These are phyloP conservation scores for Aspergillus quadrilineatus DNA, from an alignment of 2,329 filamentous ascomycete species.

Conservation along the genomic window DNA sequence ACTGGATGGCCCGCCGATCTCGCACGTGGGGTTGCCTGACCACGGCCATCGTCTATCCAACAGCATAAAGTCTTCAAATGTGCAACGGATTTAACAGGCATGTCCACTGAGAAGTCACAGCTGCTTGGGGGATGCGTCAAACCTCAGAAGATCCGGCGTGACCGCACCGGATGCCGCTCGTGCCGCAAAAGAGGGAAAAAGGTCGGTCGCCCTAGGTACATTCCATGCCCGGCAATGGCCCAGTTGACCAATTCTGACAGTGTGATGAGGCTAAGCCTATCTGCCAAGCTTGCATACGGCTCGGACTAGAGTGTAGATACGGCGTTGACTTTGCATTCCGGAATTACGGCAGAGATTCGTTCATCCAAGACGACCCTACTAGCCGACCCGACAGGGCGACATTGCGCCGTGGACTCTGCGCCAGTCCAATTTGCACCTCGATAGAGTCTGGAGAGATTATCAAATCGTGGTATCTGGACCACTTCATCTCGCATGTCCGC, in stretches of 20 bases:
- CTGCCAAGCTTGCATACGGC: slow-evolving; percentile 15
- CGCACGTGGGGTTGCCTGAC: not conserved
- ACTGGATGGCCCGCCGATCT: not conserved
- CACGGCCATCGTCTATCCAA: not conserved
- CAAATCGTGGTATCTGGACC: not conserved
- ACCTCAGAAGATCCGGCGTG: not conserved
- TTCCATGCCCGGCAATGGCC: no score
- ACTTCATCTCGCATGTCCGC: not conserved
- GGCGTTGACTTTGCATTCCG: slow-evolving; percentile 15
- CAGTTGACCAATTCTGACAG: not conserved
- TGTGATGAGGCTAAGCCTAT: slow-evolving; percentile 18
- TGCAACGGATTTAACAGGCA: not conserved
- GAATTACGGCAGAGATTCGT: not conserved
- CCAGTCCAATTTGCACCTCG: not conserved
- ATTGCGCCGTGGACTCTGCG: not conserved
- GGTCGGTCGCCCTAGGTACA: slow-evolving; percentile 2
- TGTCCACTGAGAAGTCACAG: no score
- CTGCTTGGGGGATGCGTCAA: not conserved
- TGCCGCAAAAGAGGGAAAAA: slow-evolving; percentile 18
- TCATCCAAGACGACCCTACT: no score
- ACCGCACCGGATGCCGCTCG: slow-evolving; percentile 16
- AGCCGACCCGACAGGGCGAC: no score
- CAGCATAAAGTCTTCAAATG: not conserved
- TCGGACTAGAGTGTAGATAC: slow-evolving; percentile 18
- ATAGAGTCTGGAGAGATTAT: not conserved